A percentile compares a stretch with the other conserved stretches of the same genome.
These are phyloP conservation scores for Linnemannia elongata DNA, from an alignment of 192 early-diverging fungal genomes.

Conservation along the genomic window DNA sequence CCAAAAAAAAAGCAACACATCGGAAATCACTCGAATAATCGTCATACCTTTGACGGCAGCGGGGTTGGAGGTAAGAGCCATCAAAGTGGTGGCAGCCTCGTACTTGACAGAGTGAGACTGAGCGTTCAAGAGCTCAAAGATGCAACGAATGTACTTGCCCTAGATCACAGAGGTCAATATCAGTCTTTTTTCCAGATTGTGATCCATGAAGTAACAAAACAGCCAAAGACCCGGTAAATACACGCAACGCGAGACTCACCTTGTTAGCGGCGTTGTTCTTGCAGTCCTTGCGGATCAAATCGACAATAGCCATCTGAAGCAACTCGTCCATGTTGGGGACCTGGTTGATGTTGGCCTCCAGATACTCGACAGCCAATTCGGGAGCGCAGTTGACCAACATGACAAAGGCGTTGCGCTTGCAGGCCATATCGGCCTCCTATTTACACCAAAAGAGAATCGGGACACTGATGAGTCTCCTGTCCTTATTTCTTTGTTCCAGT, in stretches of 20 bases:
- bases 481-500: not conserved
- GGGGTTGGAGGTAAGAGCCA: conserved; percentile 88
- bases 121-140: conserved; percentile 88
- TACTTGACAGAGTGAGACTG: conserved; percentile 93
- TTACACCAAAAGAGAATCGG: not conserved
- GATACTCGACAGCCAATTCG: conserved; percentile 86
- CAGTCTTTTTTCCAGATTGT: not conserved
- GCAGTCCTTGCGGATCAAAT: conserved; percentile 94
- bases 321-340: conserved; percentile 91
- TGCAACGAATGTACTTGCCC: conserved; percentile 93
- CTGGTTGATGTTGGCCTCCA: conserved; percentile 78
- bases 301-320: conserved; percentile 93
- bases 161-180: conserved; percentile 26
- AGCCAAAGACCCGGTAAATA: not conserved
- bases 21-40: not conserved
- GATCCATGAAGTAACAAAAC: not conserved
- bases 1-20: not conserved
- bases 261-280: conserved; percentile 85
- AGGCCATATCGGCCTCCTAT: conserved; percentile 93
- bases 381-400: conserved; percentile 88
- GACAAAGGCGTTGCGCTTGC: conserved; percentile 94
- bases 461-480: not conserved
- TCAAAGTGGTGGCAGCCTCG: conserved; percentile 95
- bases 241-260: conserved; percentile 55
- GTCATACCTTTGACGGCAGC: conserved; percentile 87